Evolutionary conservation across 108 stramenopile species (phyloP).

Genomic region (Thalassiosira profunda): DNA sequence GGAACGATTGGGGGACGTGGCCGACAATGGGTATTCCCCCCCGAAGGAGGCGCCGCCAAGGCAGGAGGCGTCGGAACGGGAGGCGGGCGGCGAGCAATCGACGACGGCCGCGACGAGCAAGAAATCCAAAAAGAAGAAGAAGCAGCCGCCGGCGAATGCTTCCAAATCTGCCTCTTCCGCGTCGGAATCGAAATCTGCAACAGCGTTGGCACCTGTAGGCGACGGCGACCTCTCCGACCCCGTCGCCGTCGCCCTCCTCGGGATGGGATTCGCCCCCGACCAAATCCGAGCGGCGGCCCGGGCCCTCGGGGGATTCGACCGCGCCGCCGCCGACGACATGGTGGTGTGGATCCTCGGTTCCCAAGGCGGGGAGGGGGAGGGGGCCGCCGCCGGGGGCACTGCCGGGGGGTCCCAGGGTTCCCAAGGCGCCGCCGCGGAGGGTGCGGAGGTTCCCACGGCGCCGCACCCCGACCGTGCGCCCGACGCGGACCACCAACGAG

Average conservation of each 20-base stretch:
- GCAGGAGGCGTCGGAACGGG: constrained; percentile 7
- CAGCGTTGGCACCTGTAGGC: constrained; percentile 5
- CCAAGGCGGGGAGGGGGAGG: constrained; percentile 12
- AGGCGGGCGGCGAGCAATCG: not conserved
- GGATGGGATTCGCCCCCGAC: constrained; percentile 82
- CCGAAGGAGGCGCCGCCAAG: constrained; percentile 6
- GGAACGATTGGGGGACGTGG: constrained; percentile 56
- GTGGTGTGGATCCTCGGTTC: constrained; percentile 82
- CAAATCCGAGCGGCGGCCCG: constrained; percentile 70
- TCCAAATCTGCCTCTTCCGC: constrained; percentile 16
- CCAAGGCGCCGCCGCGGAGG: constrained; percentile 50
- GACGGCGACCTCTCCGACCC: constrained; percentile 58
- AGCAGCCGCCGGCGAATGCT: constrained; percentile 14
- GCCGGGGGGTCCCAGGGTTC: constrained; percentile 46
- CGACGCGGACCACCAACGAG: too few species aligned
- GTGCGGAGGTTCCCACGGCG: too few species aligned
- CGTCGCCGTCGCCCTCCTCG: constrained; percentile 67
- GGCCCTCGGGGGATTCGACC: constrained; percentile 79
- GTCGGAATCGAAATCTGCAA: not conserved
- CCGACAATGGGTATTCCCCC: constrained; percentile 64
- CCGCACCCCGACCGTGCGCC: too few species aligned
- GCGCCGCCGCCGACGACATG: constrained; percentile 82
- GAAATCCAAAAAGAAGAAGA: constrained; percentile 61
- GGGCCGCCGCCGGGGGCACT: constrained; percentile 16
- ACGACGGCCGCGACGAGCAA: constrained; percentile 16